phyloP scores from a whole-genome alignment of 2,329 filamentous ascomycete species.

The Cladosporium austrohemisphaericum region DNA sequence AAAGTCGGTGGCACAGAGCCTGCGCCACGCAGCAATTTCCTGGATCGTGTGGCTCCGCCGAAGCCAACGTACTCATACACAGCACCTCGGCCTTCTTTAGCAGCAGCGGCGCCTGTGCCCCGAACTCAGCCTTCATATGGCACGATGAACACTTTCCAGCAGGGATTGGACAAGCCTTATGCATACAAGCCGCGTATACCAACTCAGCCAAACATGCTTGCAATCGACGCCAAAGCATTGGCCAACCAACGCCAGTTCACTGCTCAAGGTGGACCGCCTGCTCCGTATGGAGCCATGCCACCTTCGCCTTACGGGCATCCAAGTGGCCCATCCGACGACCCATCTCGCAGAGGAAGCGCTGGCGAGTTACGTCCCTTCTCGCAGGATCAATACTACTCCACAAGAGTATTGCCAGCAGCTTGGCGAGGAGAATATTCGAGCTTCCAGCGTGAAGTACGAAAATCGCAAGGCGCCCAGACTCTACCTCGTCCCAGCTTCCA shows the following conservation, averaged over 20 bases:
- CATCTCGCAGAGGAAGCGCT: constrained; percentile 2
- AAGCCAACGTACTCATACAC: constrained; percentile 25
- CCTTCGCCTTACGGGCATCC: neutral
- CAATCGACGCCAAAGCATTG: constrained; percentile 30
- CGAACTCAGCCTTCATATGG: constrained; percentile 10
- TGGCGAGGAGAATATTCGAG: constrained; percentile 34
- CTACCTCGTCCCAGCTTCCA: constrained; percentile 26
- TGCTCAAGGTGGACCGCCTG: constrained; percentile 19
- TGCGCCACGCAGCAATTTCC: constrained; percentile 67
- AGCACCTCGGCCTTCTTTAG: constrained; percentile 23
- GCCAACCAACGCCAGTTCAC: constrained; percentile 30
- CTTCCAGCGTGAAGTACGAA: constrained; percentile 28
- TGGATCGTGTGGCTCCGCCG: constrained; percentile 59
- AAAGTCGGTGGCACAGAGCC: constrained; percentile 60
- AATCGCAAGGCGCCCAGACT: constrained; percentile 30
- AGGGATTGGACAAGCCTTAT: constrained; percentile 31
- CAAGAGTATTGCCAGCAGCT: constrained; percentile 33
- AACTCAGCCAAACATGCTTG: constrained; percentile 25
- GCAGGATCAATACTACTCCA: constrained; percentile 36
- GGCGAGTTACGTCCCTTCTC: constrained; percentile 31
- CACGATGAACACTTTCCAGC: constrained; percentile 7
- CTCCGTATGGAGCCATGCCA: neutral
- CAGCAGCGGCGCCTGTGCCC: constrained; percentile 19
- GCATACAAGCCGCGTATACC: constrained; percentile 37
- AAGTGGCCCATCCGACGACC: neutral